Percentiles rank a stretch among this genome's conserved stretches.
Conservation (phyloP, 306 rosid species). For the barrel medic (Medicago truncatula) region MtrunA17r5.0-ANR NC_053049.1:3580501-3581000, state of each 20-base stretch:
- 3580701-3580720: conserved; percentile 56
- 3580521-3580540: too few relatives aligned
- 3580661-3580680: conserved; percentile 57
- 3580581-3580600: neutral
- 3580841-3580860: neutral
- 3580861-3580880: neutral
- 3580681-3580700: conserved; percentile 49
- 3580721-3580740: conserved; percentile 40
- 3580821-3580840: conserved; percentile 65
- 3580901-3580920: too few relatives aligned
- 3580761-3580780: conserved; percentile 55
- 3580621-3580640: conserved; percentile 45
- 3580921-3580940: too few relatives aligned
- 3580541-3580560: neutral
- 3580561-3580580: neutral
- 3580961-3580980: too few relatives aligned
- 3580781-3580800: conserved; percentile 64
- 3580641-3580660: conserved; percentile 56
- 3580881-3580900: neutral
- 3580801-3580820: conserved; percentile 74
- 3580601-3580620: conserved; percentile 62
- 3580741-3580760: conserved; percentile 51
- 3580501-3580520: too few relatives aligned
- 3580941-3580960: neutral
- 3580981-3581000: too few relatives aligned